Evolutionary conservation across 2,329 filamentous ascomycete genomes (phyloP).

Genomic region (Diaporthe ilicicola): DNA sequence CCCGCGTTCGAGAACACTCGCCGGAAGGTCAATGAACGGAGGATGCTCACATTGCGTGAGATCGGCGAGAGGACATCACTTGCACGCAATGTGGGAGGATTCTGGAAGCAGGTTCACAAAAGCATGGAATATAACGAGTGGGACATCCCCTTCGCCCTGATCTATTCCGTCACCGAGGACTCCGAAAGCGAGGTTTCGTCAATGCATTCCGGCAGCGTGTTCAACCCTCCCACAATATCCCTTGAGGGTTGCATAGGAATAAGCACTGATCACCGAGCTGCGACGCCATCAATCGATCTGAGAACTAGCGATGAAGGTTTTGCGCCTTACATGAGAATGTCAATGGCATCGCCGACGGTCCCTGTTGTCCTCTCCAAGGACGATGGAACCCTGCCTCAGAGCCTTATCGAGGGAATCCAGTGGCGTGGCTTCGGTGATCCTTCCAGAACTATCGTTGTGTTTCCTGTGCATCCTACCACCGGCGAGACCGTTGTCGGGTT

Average conservation of each 20-base stretch:
- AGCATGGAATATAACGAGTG: slow-evolving; percentile 78
- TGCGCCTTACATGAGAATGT: slow-evolving; percentile 77
- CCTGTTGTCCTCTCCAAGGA: slow-evolving; percentile 75
- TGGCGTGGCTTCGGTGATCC: slow-evolving; percentile 77
- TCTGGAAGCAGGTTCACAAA: slow-evolving; percentile 75
- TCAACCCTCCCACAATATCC: slow-evolving; percentile 69
- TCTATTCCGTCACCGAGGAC: slow-evolving; percentile 80
- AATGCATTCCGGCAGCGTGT: slow-evolving; percentile 71
- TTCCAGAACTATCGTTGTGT: slow-evolving; percentile 76
- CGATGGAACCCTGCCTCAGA: slow-evolving; percentile 69
- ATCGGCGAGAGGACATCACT: slow-evolving; percentile 78
- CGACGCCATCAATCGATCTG: slow-evolving; percentile 71
- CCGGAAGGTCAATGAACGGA: slow-evolving; percentile 78
- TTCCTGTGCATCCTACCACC: slow-evolving; percentile 80
- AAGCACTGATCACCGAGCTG: slow-evolving; percentile 68
- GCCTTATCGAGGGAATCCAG: slow-evolving; percentile 72
- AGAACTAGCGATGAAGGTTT: slow-evolving; percentile 76
- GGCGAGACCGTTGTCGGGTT: slow-evolving; percentile 80
- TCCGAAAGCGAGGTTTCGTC: slow-evolving; percentile 76
- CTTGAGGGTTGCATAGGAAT: slow-evolving; percentile 79
- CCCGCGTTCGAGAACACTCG: slow-evolving; percentile 84
- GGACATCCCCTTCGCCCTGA: slow-evolving; percentile 78
- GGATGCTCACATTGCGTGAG: slow-evolving; percentile 81
- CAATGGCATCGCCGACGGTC: slow-evolving; percentile 70
- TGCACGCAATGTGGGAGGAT: slow-evolving; percentile 76